A percentile compares a stretch with the other conserved stretches of the same genome.
Conservation (phyloP, 2,329 filamentous ascomycete genomes). For the Exophiala aquamarina region DNA sequence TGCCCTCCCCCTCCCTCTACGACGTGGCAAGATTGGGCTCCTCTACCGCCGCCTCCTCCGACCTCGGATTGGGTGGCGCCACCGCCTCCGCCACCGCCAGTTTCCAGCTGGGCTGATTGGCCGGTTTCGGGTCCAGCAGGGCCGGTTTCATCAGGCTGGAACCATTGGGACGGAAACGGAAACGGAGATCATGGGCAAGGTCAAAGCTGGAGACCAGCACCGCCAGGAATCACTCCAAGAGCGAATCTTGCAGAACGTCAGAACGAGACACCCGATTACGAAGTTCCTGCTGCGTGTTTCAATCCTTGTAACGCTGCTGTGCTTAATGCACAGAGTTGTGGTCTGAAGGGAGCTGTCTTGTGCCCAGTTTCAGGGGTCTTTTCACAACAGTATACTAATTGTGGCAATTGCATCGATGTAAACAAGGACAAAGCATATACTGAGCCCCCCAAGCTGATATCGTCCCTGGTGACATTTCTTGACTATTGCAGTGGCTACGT, state of each 20-base stretch:
- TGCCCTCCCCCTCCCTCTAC: slow-evolving; percentile 3
- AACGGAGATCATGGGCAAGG: neutral
- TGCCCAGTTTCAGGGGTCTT: neutral
- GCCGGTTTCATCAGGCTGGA: neutral
- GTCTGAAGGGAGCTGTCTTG: neutral
- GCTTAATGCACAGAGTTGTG: neutral
- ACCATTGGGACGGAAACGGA: neutral
- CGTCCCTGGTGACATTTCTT: neutral
- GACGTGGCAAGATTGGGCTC: slow-evolving; percentile 4
- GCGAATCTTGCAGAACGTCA: neutral
- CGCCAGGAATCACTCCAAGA: neutral
- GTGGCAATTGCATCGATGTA: neutral
- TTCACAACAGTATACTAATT: neutral
- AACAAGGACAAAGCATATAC: neutral
- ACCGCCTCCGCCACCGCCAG: neutral
- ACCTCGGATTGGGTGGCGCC: slow-evolving; percentile 5
- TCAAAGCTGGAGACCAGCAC: neutral
- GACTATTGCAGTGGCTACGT: neutral
- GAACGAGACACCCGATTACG: neutral
- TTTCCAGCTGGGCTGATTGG: neutral
- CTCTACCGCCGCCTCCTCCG: neutral
- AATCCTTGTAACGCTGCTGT: slow-evolving; percentile 1
- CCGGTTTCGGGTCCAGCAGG: neutral
- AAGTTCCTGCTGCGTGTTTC: neutral
- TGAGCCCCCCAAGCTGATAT: neutral